phyloP scores from a whole-genome alignment of 805 yeast genomes.

The Lachancea fermentati region DNA sequence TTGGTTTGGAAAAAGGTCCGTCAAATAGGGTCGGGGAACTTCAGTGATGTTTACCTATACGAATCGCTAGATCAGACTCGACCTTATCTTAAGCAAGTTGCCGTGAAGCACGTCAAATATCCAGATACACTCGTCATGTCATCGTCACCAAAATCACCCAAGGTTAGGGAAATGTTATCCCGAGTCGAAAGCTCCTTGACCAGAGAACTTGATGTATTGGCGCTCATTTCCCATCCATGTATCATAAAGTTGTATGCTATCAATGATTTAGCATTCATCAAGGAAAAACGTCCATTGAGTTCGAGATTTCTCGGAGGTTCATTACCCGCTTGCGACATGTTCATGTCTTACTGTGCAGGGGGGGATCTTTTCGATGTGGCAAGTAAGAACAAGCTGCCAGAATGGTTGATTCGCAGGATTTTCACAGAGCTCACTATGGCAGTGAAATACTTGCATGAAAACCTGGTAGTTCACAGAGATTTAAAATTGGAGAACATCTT shows the following conservation, averaged over 20 bases:
- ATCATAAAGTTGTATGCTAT: slow-evolving; percentile 56
- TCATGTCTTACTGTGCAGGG: slow-evolving; percentile 73
- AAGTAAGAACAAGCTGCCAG: slow-evolving; percentile 39
- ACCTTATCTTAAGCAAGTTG: slow-evolving; percentile 37
- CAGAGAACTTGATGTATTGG: slow-evolving; percentile 71
- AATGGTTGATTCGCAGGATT: slow-evolving; percentile 51
- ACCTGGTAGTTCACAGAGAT: slow-evolving; percentile 80
- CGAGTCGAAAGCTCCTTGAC: slow-evolving; percentile 56
- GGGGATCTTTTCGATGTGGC: slow-evolving; percentile 78
- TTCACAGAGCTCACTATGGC: slow-evolving; percentile 69
- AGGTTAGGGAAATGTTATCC: slow-evolving; percentile 38
- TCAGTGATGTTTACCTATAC: slow-evolving; percentile 58
- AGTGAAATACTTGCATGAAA: slow-evolving; percentile 61
- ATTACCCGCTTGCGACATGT: slow-evolving; percentile 41
- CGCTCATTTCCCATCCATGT: slow-evolving; percentile 57
- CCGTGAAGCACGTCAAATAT: slow-evolving; percentile 61
- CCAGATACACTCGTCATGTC: slow-evolving; percentile 28
- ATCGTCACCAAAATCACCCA: slow-evolving; percentile 37
- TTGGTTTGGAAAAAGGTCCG: slow-evolving; percentile 34
- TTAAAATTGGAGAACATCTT: slow-evolving; percentile 82
- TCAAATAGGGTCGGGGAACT: slow-evolving; percentile 61
- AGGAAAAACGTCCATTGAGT: slow-evolving; percentile 25
- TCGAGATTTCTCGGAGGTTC: slow-evolving; percentile 6
- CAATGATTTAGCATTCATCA: slow-evolving; percentile 24
- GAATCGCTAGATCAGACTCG: slow-evolving; percentile 23